A percentile compares a stretch with the other conserved stretches of the same genome.
Conservation (phyloP, 2,329 filamentous ascomycete genomes). For the Harringtonia lauricola region DNA sequence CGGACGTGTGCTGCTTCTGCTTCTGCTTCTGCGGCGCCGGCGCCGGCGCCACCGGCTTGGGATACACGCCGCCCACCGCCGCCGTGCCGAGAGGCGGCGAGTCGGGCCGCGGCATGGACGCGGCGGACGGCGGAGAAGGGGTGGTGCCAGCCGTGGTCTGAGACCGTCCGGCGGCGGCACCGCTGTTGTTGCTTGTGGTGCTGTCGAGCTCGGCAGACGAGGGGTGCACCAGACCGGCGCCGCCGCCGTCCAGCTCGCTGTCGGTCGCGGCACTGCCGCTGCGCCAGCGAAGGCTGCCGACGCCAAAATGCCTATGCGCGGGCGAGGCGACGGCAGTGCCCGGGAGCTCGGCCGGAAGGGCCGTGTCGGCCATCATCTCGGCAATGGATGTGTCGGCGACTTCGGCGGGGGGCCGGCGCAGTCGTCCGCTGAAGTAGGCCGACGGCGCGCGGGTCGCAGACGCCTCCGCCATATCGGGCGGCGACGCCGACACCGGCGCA, state of each 20-base stretch:
- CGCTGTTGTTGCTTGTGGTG: constrained; percentile 19
- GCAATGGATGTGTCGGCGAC: constrained; percentile 31
- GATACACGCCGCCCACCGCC: background rate
- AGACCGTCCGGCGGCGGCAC: too few species aligned
- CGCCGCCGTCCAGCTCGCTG: background rate
- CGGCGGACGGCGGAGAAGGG: background rate
- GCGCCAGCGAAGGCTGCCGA: constrained; percentile 8
- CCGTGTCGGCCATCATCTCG: constrained; percentile 25
- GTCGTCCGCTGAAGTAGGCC: too few species aligned
- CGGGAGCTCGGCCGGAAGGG: background rate
- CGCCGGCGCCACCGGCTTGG: background rate
- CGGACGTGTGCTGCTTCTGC: constrained; percentile 15
- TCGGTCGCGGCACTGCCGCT: constrained; percentile 9
- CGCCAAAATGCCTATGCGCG: too few species aligned
- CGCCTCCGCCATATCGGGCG: background rate
- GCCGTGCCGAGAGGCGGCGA: constrained; percentile 9
- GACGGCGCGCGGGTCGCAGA: constrained; percentile 14
- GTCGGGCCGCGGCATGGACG: constrained; percentile 5
- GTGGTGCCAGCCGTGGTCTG: background rate
- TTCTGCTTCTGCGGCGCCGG: background rate
- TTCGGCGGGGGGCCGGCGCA: constrained; percentile 18
- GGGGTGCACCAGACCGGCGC: background rate
- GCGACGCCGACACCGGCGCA: too few species aligned
- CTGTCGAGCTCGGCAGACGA: constrained; percentile 16
- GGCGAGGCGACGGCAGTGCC: too few species aligned